Conservation (phyloP, 2,329 filamentous ascomycete species). For the Dactylellina drechsleri region DNA sequence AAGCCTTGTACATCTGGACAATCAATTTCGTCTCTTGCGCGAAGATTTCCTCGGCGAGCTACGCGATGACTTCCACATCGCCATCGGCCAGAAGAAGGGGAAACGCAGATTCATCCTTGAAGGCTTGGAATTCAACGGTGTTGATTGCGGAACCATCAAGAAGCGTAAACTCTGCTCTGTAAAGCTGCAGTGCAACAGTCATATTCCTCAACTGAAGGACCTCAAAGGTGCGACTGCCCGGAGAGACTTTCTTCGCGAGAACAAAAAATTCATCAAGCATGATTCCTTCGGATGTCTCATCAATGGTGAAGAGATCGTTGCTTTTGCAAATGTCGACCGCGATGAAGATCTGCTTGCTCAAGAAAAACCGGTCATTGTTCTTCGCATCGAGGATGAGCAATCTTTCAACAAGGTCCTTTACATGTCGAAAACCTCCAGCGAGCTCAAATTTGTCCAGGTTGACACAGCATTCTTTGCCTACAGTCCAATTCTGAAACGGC, state of each 20-base stretch:
- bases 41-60: constrained; percentile 77
- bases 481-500: constrained; percentile 71
- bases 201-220: constrained; percentile 64
- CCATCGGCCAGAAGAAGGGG: constrained; percentile 65
- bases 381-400: constrained; percentile 67
- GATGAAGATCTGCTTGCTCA: constrained; percentile 65
- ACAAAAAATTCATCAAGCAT: constrained; percentile 68
- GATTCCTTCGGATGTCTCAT: constrained; percentile 72
- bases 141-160: constrained; percentile 61
- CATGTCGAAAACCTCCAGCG: constrained; percentile 61
- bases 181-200: constrained; percentile 63
- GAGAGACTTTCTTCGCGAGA: constrained; percentile 65
- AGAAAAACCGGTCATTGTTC: constrained; percentile 65
- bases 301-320: constrained; percentile 66
- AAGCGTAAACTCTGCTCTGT: constrained; percentile 61
- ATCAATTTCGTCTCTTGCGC: constrained; percentile 75
- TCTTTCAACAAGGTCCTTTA: constrained; percentile 66
- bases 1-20: constrained; percentile 71
- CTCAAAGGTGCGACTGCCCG: constrained; percentile 59
- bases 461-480: constrained; percentile 76
- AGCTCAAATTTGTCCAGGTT: constrained; percentile 68
- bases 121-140: constrained; percentile 61
- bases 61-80: constrained; percentile 69
- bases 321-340: constrained; percentile 71
- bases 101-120: constrained; percentile 60